Conservation (phyloP, 768 basidiomycete species). For the Clitopilus passeckerianus region DNA sequence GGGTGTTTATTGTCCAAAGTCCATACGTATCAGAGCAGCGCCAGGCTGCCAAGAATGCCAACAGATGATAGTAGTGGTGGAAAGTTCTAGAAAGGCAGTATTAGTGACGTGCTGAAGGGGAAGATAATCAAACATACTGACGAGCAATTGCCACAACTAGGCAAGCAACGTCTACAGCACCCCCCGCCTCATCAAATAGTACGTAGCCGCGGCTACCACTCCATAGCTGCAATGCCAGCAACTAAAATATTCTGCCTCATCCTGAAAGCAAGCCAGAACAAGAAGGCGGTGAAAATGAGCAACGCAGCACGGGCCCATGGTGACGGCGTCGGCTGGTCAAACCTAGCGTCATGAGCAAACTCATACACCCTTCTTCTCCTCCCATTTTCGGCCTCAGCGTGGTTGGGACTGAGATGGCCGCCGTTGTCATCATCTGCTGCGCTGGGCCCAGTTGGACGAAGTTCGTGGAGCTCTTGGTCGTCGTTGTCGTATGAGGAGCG, state of each 20-base stretch:
- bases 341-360: conserved; percentile 31
- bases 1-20: too few relatives aligned
- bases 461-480: not conserved
- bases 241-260: conserved; percentile 22
- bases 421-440: not conserved
- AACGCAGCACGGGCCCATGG: conserved; percentile 46
- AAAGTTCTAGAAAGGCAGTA: too few relatives aligned
- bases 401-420: not conserved
- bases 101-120: too few relatives aligned
- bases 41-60: too few relatives aligned
- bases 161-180: too few relatives aligned
- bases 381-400: not conserved
- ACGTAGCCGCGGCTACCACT: not conserved
- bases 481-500: not conserved
- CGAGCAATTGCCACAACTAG: too few relatives aligned
- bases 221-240: conserved; percentile 6
- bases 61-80: too few relatives aligned
- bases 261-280: conserved; percentile 34
- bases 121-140: too few relatives aligned
- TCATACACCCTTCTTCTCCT: not conserved
- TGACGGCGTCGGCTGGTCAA: conserved; percentile 45
- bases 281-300: conserved; percentile 31
- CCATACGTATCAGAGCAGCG: too few relatives aligned
- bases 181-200: too few relatives aligned
- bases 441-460: not conserved